Evolutionary conservation across 495 filamentous ascomycete species (phyloP), one percentile per base, ranked within the genome.

Genomic region (Lichina pygmaea): DNA sequence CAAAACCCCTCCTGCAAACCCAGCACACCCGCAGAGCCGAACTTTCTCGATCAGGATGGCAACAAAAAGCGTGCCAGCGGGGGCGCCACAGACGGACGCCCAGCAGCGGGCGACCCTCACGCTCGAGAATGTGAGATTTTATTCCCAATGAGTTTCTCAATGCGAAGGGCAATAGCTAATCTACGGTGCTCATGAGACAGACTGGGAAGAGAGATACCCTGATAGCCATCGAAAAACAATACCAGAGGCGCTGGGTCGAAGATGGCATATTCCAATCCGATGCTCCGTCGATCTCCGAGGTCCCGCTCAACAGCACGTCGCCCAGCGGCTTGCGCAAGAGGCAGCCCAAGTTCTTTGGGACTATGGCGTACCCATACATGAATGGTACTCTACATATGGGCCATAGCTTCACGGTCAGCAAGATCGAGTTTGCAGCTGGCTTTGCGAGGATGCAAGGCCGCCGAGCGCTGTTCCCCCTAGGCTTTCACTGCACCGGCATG

Each of bases 401-500:
- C 43, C 86, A 95, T 63, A 77, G 71, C 51, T 95, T 94, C 60
- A 84, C 83, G 16, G 71, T 79, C 48, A 75, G 67, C 55, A 95
- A 95, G 59, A 73, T 92, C 50, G 86, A 97, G 59, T 97, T 93
- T 58, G 72, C 75, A 50, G 70, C 75, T 37, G 81, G 86, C 34
- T 79, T 77, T 50, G 75, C 77, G 37, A 65, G 86, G 36, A 91
- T 94, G 85, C 72, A 89, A 59, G 89, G 89, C 50, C 82, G 82
- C 63, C 66, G 78, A 41, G 67, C 73, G 48, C 66, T 95, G 41
- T 94, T 86, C 60, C 89, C 89, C 45, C 72, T 81, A 43, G 91
- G 89, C 11, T 95, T 80, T 62, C 89, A 97, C 63, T 91, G 83
- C 62, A 94, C 91, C 0, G 89, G 89, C 56, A 86, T 97, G 74